Conservation (phyloP, 257 asterid genomes). For the Buddleja alternifolia region DNA sequence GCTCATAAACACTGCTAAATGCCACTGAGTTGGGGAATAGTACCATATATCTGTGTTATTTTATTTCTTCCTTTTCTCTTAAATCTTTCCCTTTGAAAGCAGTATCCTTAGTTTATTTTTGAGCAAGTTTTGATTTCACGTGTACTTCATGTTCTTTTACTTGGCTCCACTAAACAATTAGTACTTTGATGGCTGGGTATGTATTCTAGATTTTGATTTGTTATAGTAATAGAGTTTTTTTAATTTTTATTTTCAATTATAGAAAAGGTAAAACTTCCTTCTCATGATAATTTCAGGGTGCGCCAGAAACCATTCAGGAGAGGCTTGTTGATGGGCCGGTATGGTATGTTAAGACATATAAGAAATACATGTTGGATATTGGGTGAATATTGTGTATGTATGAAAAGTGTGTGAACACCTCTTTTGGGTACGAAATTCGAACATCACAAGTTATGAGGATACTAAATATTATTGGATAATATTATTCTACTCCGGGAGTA, state of each 20-base stretch:
- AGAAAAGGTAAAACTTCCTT: neutral
- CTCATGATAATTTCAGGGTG: constrained; percentile 67
- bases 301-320: constrained; percentile 98
- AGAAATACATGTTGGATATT: too few species aligned
- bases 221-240: neutral
- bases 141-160: constrained; percentile 20
- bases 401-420: too few species aligned
- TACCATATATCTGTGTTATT: neutral
- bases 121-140: constrained; percentile 12
- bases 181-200: constrained; percentile 1
- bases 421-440: too few species aligned
- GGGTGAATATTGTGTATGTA: too few species aligned
- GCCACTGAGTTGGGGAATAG: too few species aligned
- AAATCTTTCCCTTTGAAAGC: neutral
- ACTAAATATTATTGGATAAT: too few species aligned
- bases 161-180: constrained; percentile 7
- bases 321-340: constrained; percentile 86
- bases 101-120: neutral
- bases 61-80: neutral
- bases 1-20: too few species aligned
- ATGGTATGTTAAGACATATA: constrained; percentile 73
- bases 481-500: too few species aligned
- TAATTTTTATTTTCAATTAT: neutral
- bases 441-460: too few species aligned
- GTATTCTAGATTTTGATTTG: constrained; percentile 1